Evolutionary conservation across 257 asterid species (phyloP), one percentile per base, ranked within the genome.

Genomic region (Thymus quinquecostatus): DNA sequence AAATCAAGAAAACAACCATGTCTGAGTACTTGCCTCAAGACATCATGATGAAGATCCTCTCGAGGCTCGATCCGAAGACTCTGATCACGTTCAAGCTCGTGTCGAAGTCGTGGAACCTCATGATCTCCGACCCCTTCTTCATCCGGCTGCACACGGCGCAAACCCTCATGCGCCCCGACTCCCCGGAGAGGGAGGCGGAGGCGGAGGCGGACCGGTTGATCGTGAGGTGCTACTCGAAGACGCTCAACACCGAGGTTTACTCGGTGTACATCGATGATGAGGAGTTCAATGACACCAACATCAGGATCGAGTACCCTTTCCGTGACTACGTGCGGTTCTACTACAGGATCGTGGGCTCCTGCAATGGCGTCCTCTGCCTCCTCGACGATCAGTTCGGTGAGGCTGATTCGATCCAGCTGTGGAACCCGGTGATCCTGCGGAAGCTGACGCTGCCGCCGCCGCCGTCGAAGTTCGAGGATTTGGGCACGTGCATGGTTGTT

Each of bases 341-440:
- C 51, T 71, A 44, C 55, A 63, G 81, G 29, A 66, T 84, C 8
- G 79, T 81, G 4, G 86, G 88, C 14, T 69, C 57, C 10, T 73
- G 77, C 79, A 84, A 84, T 8, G 84, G 86, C 12, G 44, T 84
- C 36, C 29, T 84, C 45, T 73, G 82, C 72, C 80, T 81, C 29
- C 58, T 70, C 10, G 79, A 81, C 54, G 82, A 81, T 68, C 43
- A 73, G 8, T 79, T 73, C 53, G 75, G 76, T 12, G 60, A 34
- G 4, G 12, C 77, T 10, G 40, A 60, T 43, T 14, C 68, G 21
- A 8, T 76, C 62, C 12, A 81, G 43, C 76, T 83, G 0, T 81
- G 86, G 86, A 78, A 83, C 71, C 86, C 84, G 8, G 50, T 10
- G 59, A 71, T 78, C 53, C 63, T 53, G 49, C 77, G 79, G 28